Evolutionary conservation across 2,329 filamentous ascomycete genomes (phyloP), one percentile per base, ranked within the genome.

Genomic region (Penicillium psychrosexuale): DNA sequence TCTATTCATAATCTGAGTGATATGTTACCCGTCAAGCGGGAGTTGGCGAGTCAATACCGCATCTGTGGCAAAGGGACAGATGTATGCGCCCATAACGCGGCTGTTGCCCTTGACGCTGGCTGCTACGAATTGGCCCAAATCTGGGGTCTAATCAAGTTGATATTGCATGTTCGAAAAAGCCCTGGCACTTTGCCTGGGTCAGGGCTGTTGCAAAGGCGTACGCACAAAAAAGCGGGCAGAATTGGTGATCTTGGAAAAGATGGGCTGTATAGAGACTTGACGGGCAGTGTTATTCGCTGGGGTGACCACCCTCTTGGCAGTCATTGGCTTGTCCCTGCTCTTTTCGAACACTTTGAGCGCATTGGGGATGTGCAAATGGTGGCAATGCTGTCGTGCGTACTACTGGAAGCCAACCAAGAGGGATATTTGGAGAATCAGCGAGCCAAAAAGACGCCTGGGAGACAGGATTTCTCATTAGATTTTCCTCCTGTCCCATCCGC

Each of bases 61-160:
- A 88, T 97, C 13, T 92, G 94, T 69, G 91, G 91, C 3, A 85
- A 91, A 57, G 88, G 89, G 0, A 83, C 85, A n/a, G 83, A 88
- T 36, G 85, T 96, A 3, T 97, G 93, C 72, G 80, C 83, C 42
- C 88, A 95, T 65, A 99, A 99, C 70, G 90, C 91, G 8, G 75
- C 76, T 1, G 85, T 95, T 43, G 92, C 93, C 8, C 81, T 85
- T 61, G 86, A 84, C 59, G 81, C 88, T 62, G 89, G 87, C 5
- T 82, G 84, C 59, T 71, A 79, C 13, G 90, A 96, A 60, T 74
- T 95, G 30, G 87, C 88, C 27, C 84, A 91, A 62, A 83, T 96
- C 7, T 99, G 94, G 94, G 84, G 83, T 46, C 87, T 97, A 61
- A 80, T 91, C 51, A 87, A 84, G 17, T 78, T 97, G 55, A 79